Evolutionary conservation across 345 rosid genomes (phyloP).

Genomic region (Isatis tinctoria): DNA sequence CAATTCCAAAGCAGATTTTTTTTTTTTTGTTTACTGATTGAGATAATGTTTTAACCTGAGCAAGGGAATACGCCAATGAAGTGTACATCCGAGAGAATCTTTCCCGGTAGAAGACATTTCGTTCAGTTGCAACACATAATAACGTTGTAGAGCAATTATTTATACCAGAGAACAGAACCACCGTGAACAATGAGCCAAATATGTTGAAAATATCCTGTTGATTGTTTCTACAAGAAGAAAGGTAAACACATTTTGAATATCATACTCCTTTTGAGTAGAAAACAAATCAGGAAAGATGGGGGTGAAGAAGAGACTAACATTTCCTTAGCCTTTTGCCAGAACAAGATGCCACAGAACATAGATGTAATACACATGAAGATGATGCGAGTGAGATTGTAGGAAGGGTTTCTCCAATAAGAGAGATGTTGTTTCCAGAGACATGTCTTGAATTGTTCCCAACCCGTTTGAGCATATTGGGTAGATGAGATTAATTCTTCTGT

Average conservation of each 20-base stretch:
- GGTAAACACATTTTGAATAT: background rate
- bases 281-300: background rate
- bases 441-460: conserved; percentile 44
- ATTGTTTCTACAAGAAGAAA: conserved; percentile 30
- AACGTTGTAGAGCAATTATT: conserved; percentile 36
- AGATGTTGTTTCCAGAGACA: conserved; percentile 58
- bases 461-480: conserved; percentile 31
- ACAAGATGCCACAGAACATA: conserved; percentile 39
- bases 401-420: conserved; percentile 61
- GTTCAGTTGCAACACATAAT: conserved; percentile 29
- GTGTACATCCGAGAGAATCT: conserved; percentile 45
- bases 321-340: conserved; percentile 46
- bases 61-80: conserved; percentile 45
- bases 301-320: conserved; percentile 40
- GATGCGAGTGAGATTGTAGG: conserved; percentile 45
- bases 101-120: conserved; percentile 40
- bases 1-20: background rate
- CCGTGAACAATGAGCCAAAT: conserved; percentile 33
- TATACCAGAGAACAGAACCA: conserved; percentile 30
- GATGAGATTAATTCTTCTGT: conserved; percentile 32
- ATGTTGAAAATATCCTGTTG: conserved; percentile 36
- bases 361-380: conserved; percentile 18
- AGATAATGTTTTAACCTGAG: conserved; percentile 37
- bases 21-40: conserved; percentile 2
- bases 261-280: background rate